A percentile compares a stretch with the other conserved stretches of the same genome.
These are phyloP conservation scores for Aethionema arabicum DNA, from an alignment of 345 rosid species.

Conservation along the genomic window DNA sequence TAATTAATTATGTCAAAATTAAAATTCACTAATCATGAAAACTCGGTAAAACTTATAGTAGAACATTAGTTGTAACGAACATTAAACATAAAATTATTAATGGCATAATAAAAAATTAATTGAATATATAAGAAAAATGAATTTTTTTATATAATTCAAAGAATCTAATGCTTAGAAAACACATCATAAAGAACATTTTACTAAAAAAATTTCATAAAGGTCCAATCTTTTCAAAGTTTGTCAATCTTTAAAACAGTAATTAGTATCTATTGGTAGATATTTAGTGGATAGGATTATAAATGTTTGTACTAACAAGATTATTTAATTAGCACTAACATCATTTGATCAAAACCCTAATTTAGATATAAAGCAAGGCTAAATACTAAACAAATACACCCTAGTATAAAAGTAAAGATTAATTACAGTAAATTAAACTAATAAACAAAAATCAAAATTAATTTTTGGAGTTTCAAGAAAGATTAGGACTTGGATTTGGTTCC, in stretches of 20 bases:
- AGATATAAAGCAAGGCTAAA: no score
- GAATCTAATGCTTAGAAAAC: no score
- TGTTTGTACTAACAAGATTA: background rate
- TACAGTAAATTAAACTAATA: no score
- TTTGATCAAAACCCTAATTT: constrained; percentile 7
- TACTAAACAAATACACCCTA: no score
- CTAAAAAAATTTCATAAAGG: constrained; percentile 23
- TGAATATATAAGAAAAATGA: no score
- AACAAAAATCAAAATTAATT: constrained; percentile 14
- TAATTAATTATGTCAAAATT: constrained; percentile 23
- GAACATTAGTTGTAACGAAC: no score
- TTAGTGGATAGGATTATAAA: constrained; percentile 21
- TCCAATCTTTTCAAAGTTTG: constrained; percentile 23
- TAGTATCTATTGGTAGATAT: background rate
- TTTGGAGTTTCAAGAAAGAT: constrained; percentile 36
- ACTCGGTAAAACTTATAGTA: no score
- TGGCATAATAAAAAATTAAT: no score
- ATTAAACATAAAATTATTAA: no score
- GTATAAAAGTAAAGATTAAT: no score
- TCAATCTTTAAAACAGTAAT: constrained; percentile 12
- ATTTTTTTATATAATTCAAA: no score
- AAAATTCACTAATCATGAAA: background rate
- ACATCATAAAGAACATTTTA: no score
- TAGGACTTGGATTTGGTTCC: constrained; percentile 36
- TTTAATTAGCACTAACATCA: constrained; percentile 20